phyloP scores from a whole-genome alignment of 352 stramenopile genomes.

The Globisporangium spiculum region DNA sequence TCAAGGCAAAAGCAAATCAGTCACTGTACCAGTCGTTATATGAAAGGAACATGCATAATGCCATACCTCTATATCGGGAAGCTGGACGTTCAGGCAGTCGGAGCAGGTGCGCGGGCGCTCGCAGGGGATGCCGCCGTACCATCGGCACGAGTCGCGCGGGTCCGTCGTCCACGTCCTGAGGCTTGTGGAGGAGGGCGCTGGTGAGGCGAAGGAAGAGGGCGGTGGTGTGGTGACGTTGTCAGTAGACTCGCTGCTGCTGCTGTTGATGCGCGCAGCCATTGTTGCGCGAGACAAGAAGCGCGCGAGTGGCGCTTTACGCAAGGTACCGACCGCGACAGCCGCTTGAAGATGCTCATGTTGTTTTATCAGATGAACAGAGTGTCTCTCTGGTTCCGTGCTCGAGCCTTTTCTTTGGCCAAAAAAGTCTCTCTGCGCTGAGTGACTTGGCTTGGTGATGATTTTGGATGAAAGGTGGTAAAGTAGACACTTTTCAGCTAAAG shows the following conservation, averaged over 20 bases:
- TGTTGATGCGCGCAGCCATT: neutral
- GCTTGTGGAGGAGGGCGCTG: neutral
- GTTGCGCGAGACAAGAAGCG: neutral
- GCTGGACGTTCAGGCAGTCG: constrained; percentile 35
- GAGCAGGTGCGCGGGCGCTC: constrained; percentile 23
- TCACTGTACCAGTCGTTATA: neutral
- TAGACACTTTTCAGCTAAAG: too few species aligned
- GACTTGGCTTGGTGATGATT: too few species aligned
- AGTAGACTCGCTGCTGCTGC: neutral
- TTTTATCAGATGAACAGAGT: too few species aligned
- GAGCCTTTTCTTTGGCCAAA: too few species aligned
- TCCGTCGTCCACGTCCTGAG: constrained; percentile 8
- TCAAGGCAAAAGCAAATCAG: neutral
- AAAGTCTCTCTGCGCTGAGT: too few species aligned
- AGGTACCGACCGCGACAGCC: neutral
- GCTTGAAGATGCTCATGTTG: neutral
- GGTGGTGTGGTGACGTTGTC: neutral
- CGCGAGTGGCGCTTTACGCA: neutral
- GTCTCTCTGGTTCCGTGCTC: too few species aligned
- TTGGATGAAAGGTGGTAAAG: too few species aligned
- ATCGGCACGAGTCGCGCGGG: constrained; percentile 22
- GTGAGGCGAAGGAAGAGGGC: neutral
- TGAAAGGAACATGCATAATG: neutral
- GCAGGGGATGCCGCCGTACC: constrained; percentile 21
- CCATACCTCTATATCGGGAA: constrained; percentile 27